Evolutionary conservation across 306 rosid species (phyloP).

Genomic region (Astragalus membranaceus): DNA sequence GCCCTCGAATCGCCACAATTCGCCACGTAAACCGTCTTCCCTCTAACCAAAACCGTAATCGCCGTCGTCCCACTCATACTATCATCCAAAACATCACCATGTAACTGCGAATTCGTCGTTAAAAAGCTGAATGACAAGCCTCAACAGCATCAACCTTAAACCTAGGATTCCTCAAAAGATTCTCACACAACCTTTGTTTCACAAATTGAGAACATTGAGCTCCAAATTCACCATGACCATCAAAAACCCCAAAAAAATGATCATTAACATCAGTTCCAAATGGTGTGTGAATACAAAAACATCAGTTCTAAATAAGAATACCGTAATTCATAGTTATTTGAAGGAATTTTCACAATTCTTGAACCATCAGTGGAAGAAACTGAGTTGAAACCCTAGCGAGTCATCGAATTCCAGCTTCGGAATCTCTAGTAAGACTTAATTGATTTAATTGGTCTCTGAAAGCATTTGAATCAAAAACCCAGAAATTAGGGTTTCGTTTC

Average conservation of each 20-base stretch:
- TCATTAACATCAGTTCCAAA: constrained; percentile 72
- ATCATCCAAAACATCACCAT: constrained; percentile 68
- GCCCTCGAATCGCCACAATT: constrained; percentile 98
- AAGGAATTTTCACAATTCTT: constrained; percentile 51
- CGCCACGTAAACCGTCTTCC: constrained; percentile 68
- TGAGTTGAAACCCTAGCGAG: constrained; percentile 90
- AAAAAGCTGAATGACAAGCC: constrained; percentile 72
- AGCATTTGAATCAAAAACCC: too few species aligned
- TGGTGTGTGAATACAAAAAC: constrained; percentile 90
- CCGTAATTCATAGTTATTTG: constrained; percentile 49
- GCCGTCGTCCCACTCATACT: constrained; percentile 98
- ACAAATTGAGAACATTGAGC: constrained; percentile 87
- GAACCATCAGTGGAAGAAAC: constrained; percentile 94
- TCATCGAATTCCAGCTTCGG: constrained; percentile 73
- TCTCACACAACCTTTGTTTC: constrained; percentile 78
- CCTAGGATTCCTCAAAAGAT: constrained; percentile 56
- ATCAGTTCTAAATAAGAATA: constrained; percentile 74
- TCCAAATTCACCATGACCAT: constrained; percentile 93
- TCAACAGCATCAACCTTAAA: constrained; percentile 65
- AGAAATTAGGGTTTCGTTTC: too few species aligned
- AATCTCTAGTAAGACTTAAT: constrained; percentile 41
- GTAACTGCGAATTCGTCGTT: constrained; percentile 70
- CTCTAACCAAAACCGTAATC: constrained; percentile 74
- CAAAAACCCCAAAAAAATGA: constrained; percentile 88
- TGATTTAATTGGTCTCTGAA: constrained; percentile 46